Percentiles rank a stretch among this genome's conserved stretches.
These are phyloP conservation scores for Tilletia walkeri DNA, from an alignment of 1,284 basidiomycete species.

Conservation along the genomic window DNA sequence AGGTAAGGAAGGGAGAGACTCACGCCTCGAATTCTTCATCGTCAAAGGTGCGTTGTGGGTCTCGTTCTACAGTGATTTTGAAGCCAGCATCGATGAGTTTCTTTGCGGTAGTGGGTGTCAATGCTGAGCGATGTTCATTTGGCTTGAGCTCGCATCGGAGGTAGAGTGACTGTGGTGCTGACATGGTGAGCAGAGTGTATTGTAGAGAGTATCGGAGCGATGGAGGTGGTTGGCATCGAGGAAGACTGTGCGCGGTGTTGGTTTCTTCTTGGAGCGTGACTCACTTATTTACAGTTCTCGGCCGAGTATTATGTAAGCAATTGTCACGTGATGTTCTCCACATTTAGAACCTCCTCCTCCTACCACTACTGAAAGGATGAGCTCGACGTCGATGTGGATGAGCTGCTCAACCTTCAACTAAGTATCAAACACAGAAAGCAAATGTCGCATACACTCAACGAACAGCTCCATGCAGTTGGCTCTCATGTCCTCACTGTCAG, in stretches of 20 bases:
- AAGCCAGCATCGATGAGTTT: slow-evolving; percentile 87
- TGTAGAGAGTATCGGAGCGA: not conserved
- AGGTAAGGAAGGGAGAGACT: slow-evolving; percentile 7
- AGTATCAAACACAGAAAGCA: too few species aligned
- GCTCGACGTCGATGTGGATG: too few species aligned
- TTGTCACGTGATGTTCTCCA: too few species aligned
- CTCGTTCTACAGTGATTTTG: slow-evolving; percentile 85
- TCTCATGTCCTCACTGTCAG: not conserved
- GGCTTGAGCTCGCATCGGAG: slow-evolving; percentile 54
- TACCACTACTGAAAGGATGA: too few species aligned
- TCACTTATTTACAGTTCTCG: not conserved
- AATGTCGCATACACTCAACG: not conserved
- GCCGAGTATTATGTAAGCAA: too few species aligned
- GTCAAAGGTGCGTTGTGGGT: slow-evolving; percentile 91
- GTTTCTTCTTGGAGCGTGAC: slow-evolving; percentile 13
- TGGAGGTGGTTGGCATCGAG: not conserved
- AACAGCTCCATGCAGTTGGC: not conserved
- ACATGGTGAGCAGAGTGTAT: not conserved
- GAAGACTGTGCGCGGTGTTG: slow-evolving; percentile 1
- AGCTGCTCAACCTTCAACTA: too few species aligned
- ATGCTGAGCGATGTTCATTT: slow-evolving; percentile 79
- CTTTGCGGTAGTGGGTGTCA: slow-evolving; percentile 90
- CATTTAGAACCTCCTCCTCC: too few species aligned
- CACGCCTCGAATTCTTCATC: slow-evolving; percentile 90
- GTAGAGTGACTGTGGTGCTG: slow-evolving; percentile 43